Evolutionary conservation across 495 filamentous ascomycete genomes (phyloP).

Genomic region (Penicillium verhagenii): DNA sequence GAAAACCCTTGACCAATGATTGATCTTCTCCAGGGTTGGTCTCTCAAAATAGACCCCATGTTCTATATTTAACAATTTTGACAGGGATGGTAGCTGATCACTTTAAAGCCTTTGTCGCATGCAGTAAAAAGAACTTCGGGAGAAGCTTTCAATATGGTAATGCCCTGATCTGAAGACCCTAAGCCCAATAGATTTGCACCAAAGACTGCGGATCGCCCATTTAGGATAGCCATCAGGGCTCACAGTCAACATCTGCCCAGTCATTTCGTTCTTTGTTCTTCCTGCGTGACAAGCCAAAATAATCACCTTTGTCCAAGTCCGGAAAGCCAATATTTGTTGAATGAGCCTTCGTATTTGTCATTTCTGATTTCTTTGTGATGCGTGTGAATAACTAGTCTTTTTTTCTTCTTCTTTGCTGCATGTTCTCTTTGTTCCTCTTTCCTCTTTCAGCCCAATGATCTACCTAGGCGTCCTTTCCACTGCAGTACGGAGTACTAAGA

Average conservation of each 20-base stretch:
- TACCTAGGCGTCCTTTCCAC: neutral
- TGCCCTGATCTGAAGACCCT: too few species aligned
- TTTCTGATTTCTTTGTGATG: neutral
- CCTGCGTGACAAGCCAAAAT: neutral
- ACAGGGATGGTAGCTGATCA: constrained; percentile 1
- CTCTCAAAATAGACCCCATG: constrained; percentile 5
- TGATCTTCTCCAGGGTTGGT: constrained; percentile 6
- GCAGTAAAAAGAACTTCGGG: constrained; percentile 7
- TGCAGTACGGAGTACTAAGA: neutral
- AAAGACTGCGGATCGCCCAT: neutral
- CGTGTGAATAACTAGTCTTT: neutral
- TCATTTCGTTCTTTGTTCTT: neutral
- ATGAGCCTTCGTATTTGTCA: neutral
- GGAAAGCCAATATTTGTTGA: neutral
- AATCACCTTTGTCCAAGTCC: neutral
- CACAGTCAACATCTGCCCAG: too few species aligned
- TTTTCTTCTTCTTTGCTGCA: neutral
- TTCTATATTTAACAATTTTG: constrained; percentile 26
- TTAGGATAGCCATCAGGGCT: neutral
- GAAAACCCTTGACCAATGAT: constrained; percentile 11
- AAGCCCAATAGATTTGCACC: too few species aligned
- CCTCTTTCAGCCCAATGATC: constrained; percentile 1
- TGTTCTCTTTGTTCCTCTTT: neutral
- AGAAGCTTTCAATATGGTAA: too few species aligned
- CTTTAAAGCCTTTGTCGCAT: constrained; percentile 12